These are phyloP conservation scores for Periconia sp. DNA, from an alignment of 2,329 filamentous ascomycete species.

Conservation along the genomic window DNA sequence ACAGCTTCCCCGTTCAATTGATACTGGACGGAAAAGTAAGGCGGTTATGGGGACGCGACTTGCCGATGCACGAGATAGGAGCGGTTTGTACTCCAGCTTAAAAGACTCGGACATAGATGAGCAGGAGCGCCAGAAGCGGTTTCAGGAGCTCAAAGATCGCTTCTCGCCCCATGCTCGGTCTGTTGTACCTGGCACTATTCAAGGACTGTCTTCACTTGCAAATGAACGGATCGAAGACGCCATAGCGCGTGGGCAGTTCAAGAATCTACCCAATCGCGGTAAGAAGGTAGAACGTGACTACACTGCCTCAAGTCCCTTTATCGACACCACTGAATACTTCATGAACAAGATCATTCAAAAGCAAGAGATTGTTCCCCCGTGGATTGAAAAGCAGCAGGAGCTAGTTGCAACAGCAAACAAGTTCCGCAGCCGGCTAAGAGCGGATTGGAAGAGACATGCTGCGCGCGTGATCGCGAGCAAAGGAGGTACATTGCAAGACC, in stretches of 20 bases:
- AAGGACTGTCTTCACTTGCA: slow-evolving; percentile 80
- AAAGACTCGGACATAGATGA: slow-evolving; percentile 67
- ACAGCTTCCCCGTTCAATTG: slow-evolving; percentile 34
- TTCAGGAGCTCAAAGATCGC: slow-evolving; percentile 77
- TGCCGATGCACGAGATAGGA: slow-evolving; percentile 64
- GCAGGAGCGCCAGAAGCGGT: slow-evolving; percentile 73
- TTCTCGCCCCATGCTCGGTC: slow-evolving; percentile 75
- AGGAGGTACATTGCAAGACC: slow-evolving; percentile 75
- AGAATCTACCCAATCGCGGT: slow-evolving; percentile 72
- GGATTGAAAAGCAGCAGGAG: slow-evolving; percentile 99
- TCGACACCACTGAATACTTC: slow-evolving; percentile 96
- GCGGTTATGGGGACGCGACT: slow-evolving; percentile 50
- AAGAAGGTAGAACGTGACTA: slow-evolving; percentile 81
- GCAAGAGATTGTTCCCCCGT: slow-evolving; percentile 93
- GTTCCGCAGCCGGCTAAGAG: slow-evolving; percentile 77
- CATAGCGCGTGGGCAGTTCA: slow-evolving; percentile 88
- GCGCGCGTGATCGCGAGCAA: slow-evolving; percentile 77
- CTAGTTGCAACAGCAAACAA: slow-evolving; percentile 70
- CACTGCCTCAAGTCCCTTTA: slow-evolving; percentile 83
- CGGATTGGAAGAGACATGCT: slow-evolving; percentile 85
- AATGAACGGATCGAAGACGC: slow-evolving; percentile 95
- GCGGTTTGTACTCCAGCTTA: slow-evolving; percentile 60
- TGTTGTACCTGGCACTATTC: slow-evolving; percentile 77
- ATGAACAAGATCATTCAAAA: slow-evolving; percentile 99
- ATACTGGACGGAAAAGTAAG: slow-evolving; percentile 47